Base-by-base conservation (phyloP, 2,329 filamentous ascomycete species). In the Colletotrichum echinochloae region DNA sequence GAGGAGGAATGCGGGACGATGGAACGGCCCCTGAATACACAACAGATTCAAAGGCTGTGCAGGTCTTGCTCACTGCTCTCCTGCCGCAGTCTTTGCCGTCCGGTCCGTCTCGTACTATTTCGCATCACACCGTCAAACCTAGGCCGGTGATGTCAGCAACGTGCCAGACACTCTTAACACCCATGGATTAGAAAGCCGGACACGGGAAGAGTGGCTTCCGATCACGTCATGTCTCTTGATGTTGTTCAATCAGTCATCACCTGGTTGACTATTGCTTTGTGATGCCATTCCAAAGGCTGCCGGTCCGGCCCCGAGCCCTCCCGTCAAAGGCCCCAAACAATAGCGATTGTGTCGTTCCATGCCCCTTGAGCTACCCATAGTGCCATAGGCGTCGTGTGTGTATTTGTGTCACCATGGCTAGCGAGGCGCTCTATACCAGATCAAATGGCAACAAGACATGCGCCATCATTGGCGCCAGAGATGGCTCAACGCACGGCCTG, bases 1-100 rank as follows among this genome's bases (percentile, higher is more conserved):
- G n/a, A 66, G 26, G 41, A 57, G 30, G 62, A 63, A 70, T 67
- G 67, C 37, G 56, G 55, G 63, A 59, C 44, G 14, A 49, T 52
- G 56, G 41, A 66, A 57, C 56, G 33, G 51, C 52, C 48, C 63
- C 64, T 54, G 64, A 48, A 48, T 48, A 67, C 64, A 59, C 67
- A 35, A 39, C 51, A 62, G 39, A 39, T 46, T 41, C 30, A 46
- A 46, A 65, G 46, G 67, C 67, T 70, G 64, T 70, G 64, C 57
- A 70, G 57, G 20, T 41, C 30, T 49, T 20, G 16, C 51, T 54
- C 62, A 28, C 56, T 65, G 28, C 37, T 37, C 48, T 54, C 44
- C 60, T 48, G 35, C 56, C 44, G 23, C 59, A 49, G 59, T 26
- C 52, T 52, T 12, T 37, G 12, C 55, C 56, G 55, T 49, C 55